Evolutionary conservation across 129 eudicot genomes (phyloP).

Genomic region (Flaveria trinervia): DNA sequence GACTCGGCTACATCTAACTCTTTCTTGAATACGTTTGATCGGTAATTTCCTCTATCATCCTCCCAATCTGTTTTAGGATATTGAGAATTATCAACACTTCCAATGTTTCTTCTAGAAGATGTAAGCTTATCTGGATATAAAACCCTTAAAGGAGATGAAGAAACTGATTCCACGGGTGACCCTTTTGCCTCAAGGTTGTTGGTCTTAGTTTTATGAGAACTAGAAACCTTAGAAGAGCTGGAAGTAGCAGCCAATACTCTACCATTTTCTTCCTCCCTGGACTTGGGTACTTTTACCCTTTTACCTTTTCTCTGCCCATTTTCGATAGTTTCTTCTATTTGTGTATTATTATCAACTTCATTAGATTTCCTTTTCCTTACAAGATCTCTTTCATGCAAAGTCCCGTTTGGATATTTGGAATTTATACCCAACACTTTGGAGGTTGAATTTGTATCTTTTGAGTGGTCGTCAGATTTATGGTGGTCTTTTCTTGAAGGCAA

Average conservation of each 20-base stretch:
- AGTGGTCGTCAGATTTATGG: constrained; percentile 27
- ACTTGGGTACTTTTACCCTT: constrained; percentile 61
- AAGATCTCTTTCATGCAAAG: constrained; percentile 36
- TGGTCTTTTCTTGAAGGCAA: constrained; percentile 45
- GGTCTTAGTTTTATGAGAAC: constrained; percentile 67
- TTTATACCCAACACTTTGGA: constrained; percentile 17
- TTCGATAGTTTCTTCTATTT: constrained; percentile 48
- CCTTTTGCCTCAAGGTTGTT: constrained; percentile 62
- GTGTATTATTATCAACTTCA: constrained; percentile 40
- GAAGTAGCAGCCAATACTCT: constrained; percentile 76
- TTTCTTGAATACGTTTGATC: constrained; percentile 37
- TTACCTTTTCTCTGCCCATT: constrained; percentile 55
- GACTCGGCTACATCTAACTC: constrained; percentile 40
- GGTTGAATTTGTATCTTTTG: constrained; percentile 46
- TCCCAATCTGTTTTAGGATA: constrained; percentile 53
- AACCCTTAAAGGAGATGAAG: constrained; percentile 82
- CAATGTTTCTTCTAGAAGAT: constrained; percentile 38
- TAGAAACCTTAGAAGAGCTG: constrained; percentile 96
- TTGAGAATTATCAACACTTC: constrained; percentile 39
- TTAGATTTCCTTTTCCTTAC: constrained; percentile 59
- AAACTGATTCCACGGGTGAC: constrained; percentile 96
- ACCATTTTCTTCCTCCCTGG: constrained; percentile 58
- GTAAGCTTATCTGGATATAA: constrained; percentile 50
- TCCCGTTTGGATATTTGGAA: constrained; percentile 38
- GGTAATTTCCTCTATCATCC: constrained; percentile 47